Conservation (phyloP, 2,329 filamentous ascomycete genomes). For the Curvularia eragrostidis region DNA sequence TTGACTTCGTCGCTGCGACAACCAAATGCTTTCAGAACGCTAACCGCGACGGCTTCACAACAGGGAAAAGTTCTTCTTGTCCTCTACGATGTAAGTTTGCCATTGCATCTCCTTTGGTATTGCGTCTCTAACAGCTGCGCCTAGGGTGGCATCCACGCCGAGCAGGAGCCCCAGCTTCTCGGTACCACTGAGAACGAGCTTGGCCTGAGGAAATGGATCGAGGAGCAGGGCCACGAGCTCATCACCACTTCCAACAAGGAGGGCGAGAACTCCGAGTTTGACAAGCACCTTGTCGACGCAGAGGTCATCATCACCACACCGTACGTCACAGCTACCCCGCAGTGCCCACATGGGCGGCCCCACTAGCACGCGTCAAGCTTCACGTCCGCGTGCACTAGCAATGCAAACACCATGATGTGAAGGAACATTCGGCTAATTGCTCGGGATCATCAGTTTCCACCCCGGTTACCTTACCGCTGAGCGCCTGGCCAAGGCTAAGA, state of each 20-base stretch:
- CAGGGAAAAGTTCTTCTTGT: conserved; percentile 96
- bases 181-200: conserved; percentile 99
- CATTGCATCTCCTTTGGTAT: conserved; percentile 6
- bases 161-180: conserved; percentile 85
- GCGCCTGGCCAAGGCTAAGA: conserved; percentile 97
- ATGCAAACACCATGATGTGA: conserved; percentile 18
- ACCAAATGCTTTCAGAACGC: conserved; percentile 64
- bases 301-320: conserved; percentile 99
- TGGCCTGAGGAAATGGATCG: conserved; percentile 95
- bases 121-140: conserved; percentile 27
- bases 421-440: conserved; percentile 23
- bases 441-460: conserved; percentile 74
- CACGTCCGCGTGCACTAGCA: conserved; percentile 19
- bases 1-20: conserved; percentile 54
- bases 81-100: conserved; percentile 79
- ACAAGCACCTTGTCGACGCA: conserved; percentile 93
- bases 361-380: conserved; percentile 31
- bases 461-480: conserved; percentile 96
- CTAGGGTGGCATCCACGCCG: conserved; percentile 80
- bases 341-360: conserved; percentile 34
- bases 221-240: conserved; percentile 94
- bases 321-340: conserved; percentile 59
- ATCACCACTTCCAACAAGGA: conserved; percentile 99
- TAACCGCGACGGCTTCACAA: conserved; percentile 69
- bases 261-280: conserved; percentile 88